Percentiles rank a stretch among this genome's conserved stretches.
Evolutionary conservation across 116 monocot genomes (phyloP).

Genomic region (Trichopus zeylanicus): DNA sequence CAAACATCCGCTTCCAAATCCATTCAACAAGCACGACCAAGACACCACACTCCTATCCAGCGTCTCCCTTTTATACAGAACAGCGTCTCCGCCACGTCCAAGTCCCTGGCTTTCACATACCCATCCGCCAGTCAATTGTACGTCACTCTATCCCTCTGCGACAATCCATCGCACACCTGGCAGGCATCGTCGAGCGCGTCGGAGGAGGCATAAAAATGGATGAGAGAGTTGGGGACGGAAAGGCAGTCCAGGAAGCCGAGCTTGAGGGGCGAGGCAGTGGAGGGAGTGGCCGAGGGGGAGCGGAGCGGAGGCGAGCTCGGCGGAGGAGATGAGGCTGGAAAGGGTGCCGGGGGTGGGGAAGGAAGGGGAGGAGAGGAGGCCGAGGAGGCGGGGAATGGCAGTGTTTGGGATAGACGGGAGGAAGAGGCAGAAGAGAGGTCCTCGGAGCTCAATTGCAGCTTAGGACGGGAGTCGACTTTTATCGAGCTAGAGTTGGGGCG

Average conservation of each 20-base stretch:
- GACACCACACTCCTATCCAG: conserved; percentile 11
- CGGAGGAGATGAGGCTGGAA: conserved; percentile 18
- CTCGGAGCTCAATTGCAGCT: too few species aligned
- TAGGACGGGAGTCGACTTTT: too few species aligned
- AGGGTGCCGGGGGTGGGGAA: conserved; percentile 12
- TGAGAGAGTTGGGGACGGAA: conserved; percentile 17
- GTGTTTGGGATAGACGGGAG: too few species aligned
- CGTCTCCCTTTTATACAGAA: conserved; percentile 10
- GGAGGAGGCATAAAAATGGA: conserved; percentile 24
- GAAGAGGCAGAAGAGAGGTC: background rate
- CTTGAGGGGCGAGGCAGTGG: conserved; percentile 19
- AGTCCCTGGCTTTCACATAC: conserved; percentile 17
- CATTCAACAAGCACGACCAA: conserved; percentile 30
- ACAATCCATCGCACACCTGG: conserved; percentile 36
- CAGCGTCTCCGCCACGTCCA: conserved; percentile 24
- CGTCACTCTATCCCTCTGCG: conserved; percentile 12
- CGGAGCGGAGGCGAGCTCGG: conserved; percentile 13
- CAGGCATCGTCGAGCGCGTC: conserved; percentile 13
- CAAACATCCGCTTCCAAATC: conserved; percentile 24
- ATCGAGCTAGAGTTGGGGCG: too few species aligned
- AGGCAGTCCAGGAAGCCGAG: conserved; percentile 17
- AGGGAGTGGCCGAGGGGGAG: conserved; percentile 17
- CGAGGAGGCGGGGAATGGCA: conserved; percentile 9
- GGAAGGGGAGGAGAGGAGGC: conserved; percentile 10
- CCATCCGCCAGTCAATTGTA: conserved; percentile 26